These are phyloP conservation scores for Uronychia binucleata DNA, from an alignment of 73 alveolate species.

Conservation along the genomic window DNA sequence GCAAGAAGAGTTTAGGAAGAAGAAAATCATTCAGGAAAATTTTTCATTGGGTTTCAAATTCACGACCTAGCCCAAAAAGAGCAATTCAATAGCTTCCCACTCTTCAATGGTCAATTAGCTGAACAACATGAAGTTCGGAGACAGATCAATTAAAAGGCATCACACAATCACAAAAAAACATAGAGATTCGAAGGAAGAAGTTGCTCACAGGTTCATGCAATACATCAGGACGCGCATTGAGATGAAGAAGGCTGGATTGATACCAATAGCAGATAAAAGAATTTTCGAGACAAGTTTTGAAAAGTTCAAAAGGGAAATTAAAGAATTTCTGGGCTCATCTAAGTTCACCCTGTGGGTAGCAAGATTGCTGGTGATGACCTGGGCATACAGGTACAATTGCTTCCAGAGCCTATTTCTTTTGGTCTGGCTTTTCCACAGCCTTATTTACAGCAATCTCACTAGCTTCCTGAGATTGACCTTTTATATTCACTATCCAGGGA, in stretches of 20 bases:
- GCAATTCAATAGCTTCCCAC: neutral
- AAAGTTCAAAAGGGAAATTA: neutral
- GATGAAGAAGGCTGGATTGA: neutral
- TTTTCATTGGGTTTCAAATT: neutral
- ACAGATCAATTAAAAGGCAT: too few relatives aligned
- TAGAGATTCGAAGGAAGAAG: neutral
- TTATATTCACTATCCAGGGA: too few relatives aligned
- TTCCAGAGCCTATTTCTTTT: neutral
- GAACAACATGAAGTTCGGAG: too few relatives aligned
- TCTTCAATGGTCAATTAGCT: too few relatives aligned
- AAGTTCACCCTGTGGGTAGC: neutral
- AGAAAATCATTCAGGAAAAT: neutral
- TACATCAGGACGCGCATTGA: neutral
- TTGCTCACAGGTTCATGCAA: neutral
- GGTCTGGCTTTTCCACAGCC: neutral
- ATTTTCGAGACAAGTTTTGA: neutral
- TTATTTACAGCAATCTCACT: neutral
- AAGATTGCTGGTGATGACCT: neutral
- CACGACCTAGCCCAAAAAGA: neutral
- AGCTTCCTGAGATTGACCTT: neutral
- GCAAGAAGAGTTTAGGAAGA: neutral
- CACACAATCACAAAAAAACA: too few relatives aligned
- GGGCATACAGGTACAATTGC: neutral
- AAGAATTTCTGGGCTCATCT: neutral
- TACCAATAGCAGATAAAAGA: neutral